Evolutionary conservation across 306 rosid genomes (phyloP), one percentile per base, ranked within the genome.

Genomic region (Cicer chorassanicum): DNA sequence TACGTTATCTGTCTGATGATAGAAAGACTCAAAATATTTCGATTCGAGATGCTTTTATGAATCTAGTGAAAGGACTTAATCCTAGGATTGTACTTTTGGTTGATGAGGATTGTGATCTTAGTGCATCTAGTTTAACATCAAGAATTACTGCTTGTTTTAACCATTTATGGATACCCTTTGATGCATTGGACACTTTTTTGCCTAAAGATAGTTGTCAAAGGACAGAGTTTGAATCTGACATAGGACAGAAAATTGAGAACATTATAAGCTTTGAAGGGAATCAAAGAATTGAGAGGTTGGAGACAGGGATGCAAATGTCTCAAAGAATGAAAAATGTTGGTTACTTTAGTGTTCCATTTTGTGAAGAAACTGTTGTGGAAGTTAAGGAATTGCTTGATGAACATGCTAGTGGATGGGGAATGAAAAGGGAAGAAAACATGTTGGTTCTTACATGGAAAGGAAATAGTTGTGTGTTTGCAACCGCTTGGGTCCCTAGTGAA

Each of bases 391-490:
- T 91, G 93, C 84, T 94, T 21, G 96, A 92, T 70, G 98, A 92
- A 67, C 97, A 94, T 77, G 97, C 97, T n/a, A 88, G 93, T 76
- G 98, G 96, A 8, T 94, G 98, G 98, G 98, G 97, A 1, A 91
- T 94, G 98, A 94, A 94, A 80, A 88, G 82, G 45, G 97, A 94
- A 74, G 98, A 91, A 72, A 92, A 84, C 45, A 84, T 82, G 86
- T 81, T 94, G 68, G 92, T 88, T 57, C 97, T 94, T 72, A 91
- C 98, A 21, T 94, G 98, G 98, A 94, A 91, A 75, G 98, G 98
- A 21, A 96, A 94, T 53, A 94, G 80, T 81, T 88, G 97, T 41
- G 96, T 94, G 18, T 91, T 86, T 85, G 96, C 90, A 7, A 86
- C 97, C 6, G 89, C 88, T 87, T 94, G 98, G 98, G 84, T 88